Evolutionary conservation across 331 rosid genomes (phyloP), one percentile per base, ranked within the genome.

Genomic region (Dryas integrifolia): DNA sequence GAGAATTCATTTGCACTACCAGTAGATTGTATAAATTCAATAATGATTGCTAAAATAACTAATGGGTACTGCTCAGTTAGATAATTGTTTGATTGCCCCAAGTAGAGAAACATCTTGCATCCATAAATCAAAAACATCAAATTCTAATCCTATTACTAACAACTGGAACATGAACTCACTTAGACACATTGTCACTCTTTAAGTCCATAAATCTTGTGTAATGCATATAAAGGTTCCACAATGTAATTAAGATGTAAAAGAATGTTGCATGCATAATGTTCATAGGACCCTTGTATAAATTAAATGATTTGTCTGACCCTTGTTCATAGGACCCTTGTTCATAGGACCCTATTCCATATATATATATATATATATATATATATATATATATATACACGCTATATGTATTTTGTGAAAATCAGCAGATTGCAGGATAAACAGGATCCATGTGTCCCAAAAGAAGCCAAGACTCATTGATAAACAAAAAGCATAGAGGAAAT

Each of bases 201-300:
- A 64, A 16, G 40, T 65, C 39, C 40, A 65, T 45, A 65, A 65
- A 65, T 65, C 69, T 65, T 44, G 53, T 65, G 15, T 10, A 10
- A 65, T 65, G 69, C 69, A 64, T 64, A 46, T 44, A 30, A 30
- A 18, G 38, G 11, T 15, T 21, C 60, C 38, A 56, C 16, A 21
- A 8, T 7, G 51, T 18, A 56, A 35, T 56, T 18, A 39, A 21
- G 60, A 55, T 2, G 59, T 55, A 55, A 55, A 56, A 30, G 8
- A 7, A 11, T 7, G 9, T 18, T 30, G 6, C 11, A 56, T 9
- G 13, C 60, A 56, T 35, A 8, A 56, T 56, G 60, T 21, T 53
- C 15, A 45, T 18, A 18, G 21, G 21, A 18, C 21, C 21, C 21
- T 18, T 18, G 21, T 18, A 18, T 18, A 18, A 18, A 18, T 18